Evolutionary conservation across 2,329 filamentous ascomycete species (phyloP), one percentile per base, ranked within the genome.

Genomic region (Cercospora zeae-maydis): DNA sequence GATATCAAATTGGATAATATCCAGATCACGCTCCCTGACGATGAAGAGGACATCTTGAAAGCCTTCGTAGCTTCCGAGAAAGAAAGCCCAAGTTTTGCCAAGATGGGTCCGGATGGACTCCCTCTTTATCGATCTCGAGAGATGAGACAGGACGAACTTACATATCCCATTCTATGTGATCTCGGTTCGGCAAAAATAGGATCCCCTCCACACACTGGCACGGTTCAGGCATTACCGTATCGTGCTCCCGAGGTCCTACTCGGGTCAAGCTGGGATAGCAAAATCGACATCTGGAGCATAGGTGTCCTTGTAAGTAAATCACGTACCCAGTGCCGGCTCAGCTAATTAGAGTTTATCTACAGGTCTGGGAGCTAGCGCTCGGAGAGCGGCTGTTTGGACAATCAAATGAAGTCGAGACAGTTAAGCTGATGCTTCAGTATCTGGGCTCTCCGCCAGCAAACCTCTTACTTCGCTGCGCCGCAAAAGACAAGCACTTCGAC

Each of bases 231-330:
- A 33, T 33, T 54, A 54, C 51, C 51, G n/a, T 54, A 54, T 63
- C 57, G 70, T 14, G 70, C 67, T 11, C 70, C 69, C 21, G 70
- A 72, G 47, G 63, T 72, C 1, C 59, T 71, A 2, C 34, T 71
- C 11, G 31, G 61, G 14, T 63, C 71, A n/a, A 67, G 66, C 5
- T 73, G 68, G 70, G 60, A 59, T n/a, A 64, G 21, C 24, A 59
- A 65, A 3, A 67, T 71, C 51, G 70, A 72, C 62, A 54, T 71
- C 10, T 72, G 70, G 70, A 67, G 66, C 3, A 51, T 72, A 34
- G 70, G 69, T 45, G 66, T 72, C 37, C 37, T 42, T 42, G 37
- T 42, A 6, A 42, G 5, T 42, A 6, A 42, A 42, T 42, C 14
- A 27, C 24, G 14, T 11, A 27, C n/a, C 51, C 30, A 42, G 37